Percentiles rank a stretch among this genome's conserved stretches.
Conservation (phyloP, 2,329 filamentous ascomycete species). For the Chaetomium sp. region DNA sequence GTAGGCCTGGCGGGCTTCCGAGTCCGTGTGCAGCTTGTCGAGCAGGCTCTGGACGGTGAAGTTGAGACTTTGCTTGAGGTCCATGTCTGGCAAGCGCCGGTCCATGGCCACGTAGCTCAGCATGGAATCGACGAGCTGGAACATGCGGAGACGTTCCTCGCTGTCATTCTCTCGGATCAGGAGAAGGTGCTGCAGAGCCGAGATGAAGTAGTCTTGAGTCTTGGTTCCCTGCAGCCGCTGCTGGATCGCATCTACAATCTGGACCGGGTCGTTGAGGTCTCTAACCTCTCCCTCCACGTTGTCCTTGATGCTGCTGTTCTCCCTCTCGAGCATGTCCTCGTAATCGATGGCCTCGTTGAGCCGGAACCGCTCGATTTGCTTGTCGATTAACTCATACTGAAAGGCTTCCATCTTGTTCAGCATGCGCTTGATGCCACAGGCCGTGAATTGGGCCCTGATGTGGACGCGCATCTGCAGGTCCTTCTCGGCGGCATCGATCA, state of each 20-base stretch:
- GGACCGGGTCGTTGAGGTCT: conserved; percentile 87
- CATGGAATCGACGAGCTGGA: conserved; percentile 98
- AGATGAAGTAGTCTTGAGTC: conserved; percentile 93
- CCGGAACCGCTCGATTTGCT: conserved; percentile 92
- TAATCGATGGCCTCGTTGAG: conserved; percentile 97
- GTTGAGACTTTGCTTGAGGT: conserved; percentile 95
- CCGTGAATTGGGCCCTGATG: conserved; percentile 92
- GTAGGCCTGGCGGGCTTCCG: conserved; percentile 85
- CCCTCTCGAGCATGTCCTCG: conserved; percentile 91
- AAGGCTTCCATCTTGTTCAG: conserved; percentile 97
- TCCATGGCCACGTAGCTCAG: conserved; percentile 99
- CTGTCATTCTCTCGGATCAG: conserved; percentile 89
- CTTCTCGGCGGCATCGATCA: conserved; percentile 85
- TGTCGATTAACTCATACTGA: conserved; percentile 97
- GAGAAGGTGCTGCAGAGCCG: conserved; percentile 90
- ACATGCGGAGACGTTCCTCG: conserved; percentile 91
- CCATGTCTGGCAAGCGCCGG: conserved; percentile 90
- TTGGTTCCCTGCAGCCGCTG: conserved; percentile 79
- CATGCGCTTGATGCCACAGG: conserved; percentile 92
- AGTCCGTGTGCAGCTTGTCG: conserved; percentile 95
- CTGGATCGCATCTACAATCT: conserved; percentile 94
- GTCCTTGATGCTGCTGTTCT: conserved; percentile 88
- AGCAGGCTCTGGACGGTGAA: conserved; percentile 95
- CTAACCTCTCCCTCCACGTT: conserved; percentile 82
- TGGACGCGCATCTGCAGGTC: conserved; percentile 92